Conservation (phyloP, 106 monocot genomes). For the Platanthera guangdongensis region DNA sequence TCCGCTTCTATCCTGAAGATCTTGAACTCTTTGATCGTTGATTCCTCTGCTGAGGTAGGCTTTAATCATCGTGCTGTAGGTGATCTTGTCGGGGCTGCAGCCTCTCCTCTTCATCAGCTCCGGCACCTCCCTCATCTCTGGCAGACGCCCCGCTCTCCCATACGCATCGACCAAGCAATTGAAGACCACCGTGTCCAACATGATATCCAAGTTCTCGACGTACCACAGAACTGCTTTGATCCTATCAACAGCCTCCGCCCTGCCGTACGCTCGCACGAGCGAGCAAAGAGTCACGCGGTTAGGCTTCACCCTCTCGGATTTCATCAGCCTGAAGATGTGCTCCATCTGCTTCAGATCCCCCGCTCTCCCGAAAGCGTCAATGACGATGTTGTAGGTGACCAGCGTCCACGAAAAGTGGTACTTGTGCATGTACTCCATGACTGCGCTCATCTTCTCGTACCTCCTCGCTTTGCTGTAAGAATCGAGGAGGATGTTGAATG, state of each 20-base stretch:
- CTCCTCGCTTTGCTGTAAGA: slow-evolving; percentile 77
- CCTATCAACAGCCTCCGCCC: slow-evolving; percentile 46
- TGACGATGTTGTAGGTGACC: slow-evolving; percentile 94
- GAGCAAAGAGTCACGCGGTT: slow-evolving; percentile 89
- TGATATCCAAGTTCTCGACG: slow-evolving; percentile 71
- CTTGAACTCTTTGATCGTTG: slow-evolving; percentile 45
- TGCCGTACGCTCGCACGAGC: slow-evolving; percentile 81
- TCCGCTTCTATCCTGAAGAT: slow-evolving; percentile 26
- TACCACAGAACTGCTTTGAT: slow-evolving; percentile 63
- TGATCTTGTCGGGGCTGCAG: slow-evolving; percentile 74
- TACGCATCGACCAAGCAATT: slow-evolving; percentile 95
- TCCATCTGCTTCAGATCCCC: slow-evolving; percentile 90
- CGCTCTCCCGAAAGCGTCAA: slow-evolving; percentile 90
- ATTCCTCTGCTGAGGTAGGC: slow-evolving; percentile 71
- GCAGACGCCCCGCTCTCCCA: slow-evolving; percentile 69
- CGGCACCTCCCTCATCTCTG: slow-evolving; percentile 80
- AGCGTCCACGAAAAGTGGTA: slow-evolving; percentile 88
- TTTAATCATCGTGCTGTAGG: slow-evolving; percentile 82
- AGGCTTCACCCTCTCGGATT: slow-evolving; percentile 80
- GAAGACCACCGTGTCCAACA: slow-evolving; percentile 75
- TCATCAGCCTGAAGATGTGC: slow-evolving; percentile 86
- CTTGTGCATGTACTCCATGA: slow-evolving; percentile 99
- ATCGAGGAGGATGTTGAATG: slow-evolving; percentile 93
- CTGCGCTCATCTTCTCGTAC: slow-evolving; percentile 92
- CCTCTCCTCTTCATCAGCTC: slow-evolving; percentile 74